Evolutionary conservation across 192 early-diverging fungal species (phyloP).

Genomic region (Coemansia sp.): DNA sequence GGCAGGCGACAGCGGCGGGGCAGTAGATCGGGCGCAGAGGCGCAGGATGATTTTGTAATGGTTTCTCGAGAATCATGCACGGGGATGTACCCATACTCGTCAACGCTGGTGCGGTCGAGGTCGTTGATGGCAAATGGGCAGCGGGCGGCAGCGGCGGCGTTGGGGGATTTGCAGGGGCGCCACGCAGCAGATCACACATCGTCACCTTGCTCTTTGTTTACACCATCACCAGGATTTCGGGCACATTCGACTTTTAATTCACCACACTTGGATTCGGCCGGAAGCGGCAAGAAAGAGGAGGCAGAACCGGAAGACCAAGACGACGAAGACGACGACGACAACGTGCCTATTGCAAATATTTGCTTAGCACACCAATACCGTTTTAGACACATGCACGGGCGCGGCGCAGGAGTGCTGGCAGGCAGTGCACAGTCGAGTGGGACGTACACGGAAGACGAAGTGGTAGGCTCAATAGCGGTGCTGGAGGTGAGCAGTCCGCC

Average conservation of each 20-base stretch:
- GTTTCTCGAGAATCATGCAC: too few species aligned
- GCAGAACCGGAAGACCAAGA: not conserved
- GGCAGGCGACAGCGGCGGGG: too few species aligned
- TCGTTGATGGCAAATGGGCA: not conserved
- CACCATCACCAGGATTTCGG: too few species aligned
- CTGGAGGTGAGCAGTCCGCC: not conserved
- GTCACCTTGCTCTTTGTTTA: too few species aligned
- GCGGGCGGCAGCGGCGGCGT: too few species aligned
- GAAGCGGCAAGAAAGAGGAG: too few species aligned
- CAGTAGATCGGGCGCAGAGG: too few species aligned
- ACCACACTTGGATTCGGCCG: too few species aligned
- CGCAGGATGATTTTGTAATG: too few species aligned
- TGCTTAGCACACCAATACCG: not conserved
- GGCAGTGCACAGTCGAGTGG: conserved; percentile 27
- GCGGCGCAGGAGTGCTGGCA: not conserved
- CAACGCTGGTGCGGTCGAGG: not conserved
- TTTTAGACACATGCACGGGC: not conserved
- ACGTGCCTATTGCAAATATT: not conserved
- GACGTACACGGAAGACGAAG: conserved; percentile 16
- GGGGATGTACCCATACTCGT: conserved; percentile 1
- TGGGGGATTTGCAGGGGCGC: too few species aligned
- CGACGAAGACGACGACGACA: not conserved
- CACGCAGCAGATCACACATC: too few species aligned
- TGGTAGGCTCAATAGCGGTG: not conserved
- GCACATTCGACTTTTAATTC: too few species aligned